These are phyloP conservation scores for Aspergillus brunneoviolaceus DNA, from an alignment of 2,329 filamentous ascomycete genomes.

Conservation along the genomic window DNA sequence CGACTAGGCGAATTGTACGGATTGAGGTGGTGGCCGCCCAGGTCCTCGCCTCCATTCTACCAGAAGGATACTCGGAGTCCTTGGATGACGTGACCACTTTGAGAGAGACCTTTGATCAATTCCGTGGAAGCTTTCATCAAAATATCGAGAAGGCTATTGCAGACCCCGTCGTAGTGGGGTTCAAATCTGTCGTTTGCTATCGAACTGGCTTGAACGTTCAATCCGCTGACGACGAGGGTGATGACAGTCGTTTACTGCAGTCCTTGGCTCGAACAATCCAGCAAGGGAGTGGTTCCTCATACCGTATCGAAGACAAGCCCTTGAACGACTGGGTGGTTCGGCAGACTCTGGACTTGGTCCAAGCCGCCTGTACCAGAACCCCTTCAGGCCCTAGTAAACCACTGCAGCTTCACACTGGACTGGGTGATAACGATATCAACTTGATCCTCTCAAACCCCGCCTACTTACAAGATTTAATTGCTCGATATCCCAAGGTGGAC, in stretches of 20 bases:
- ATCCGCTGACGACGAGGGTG: slow-evolving; percentile 47
- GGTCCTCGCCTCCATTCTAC: slow-evolving; percentile 54
- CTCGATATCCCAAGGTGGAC: slow-evolving; percentile 65
- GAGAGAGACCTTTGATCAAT: slow-evolving; percentile 22
- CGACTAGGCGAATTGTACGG: slow-evolving; percentile 71
- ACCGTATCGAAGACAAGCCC: slow-evolving; percentile 57
- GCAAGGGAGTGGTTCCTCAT: slow-evolving; percentile 28
- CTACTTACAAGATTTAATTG: slow-evolving; percentile 71
- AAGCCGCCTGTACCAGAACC: slow-evolving; percentile 35
- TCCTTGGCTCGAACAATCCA: slow-evolving; percentile 29
- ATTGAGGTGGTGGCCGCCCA: slow-evolving; percentile 71
- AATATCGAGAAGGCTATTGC: slow-evolving; percentile 58
- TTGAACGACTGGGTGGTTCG: slow-evolving; percentile 72
- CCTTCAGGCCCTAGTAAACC: slow-evolving; percentile 60
- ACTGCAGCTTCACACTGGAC: slow-evolving; percentile 78
- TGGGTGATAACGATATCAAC: slow-evolving; percentile 76
- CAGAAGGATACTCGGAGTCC: slow-evolving; percentile 25
- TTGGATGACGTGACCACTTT: slow-evolving; percentile 27
- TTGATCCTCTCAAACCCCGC: slow-evolving; percentile 70
- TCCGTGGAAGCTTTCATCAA: slow-evolving; percentile 29
- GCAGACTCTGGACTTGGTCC: slow-evolving; percentile 60
- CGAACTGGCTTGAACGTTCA: slow-evolving; percentile 68
- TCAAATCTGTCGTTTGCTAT: slow-evolving; percentile 84
- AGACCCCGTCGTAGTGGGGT: slow-evolving; percentile 70
- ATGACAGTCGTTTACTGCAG: slow-evolving; percentile 22